Conservation (phyloP, 2,329 filamentous ascomycete species). For the Neocucurbitaria cava region DNA sequence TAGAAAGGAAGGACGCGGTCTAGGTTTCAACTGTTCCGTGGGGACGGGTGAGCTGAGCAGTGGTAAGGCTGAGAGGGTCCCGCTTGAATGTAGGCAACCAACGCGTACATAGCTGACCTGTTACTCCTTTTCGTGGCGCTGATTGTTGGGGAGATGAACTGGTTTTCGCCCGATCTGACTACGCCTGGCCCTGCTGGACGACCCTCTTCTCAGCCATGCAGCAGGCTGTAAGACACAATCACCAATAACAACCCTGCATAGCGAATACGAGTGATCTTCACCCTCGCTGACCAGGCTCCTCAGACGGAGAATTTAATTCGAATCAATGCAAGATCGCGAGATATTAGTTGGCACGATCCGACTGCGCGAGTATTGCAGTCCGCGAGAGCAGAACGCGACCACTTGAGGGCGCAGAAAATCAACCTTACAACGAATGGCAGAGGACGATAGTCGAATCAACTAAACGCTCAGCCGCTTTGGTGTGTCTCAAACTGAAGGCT, state of each 20-base stretch:
- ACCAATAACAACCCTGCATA: conserved; percentile 29
- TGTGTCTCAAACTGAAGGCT: conserved; percentile 9
- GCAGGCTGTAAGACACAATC: conserved; percentile 30
- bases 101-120: conserved; percentile 23
- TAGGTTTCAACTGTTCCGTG: conserved; percentile 15
- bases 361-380: conserved; percentile 13
- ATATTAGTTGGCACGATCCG: conserved; percentile 9
- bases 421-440: conserved; percentile 8
- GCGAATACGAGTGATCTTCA: conserved; percentile 23
- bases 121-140: conserved; percentile 29
- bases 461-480: conserved; percentile 24
- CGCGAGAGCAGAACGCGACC: conserved; percentile 7
- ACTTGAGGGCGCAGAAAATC: not conserved
- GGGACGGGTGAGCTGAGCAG: conserved; percentile 21
- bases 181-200: conserved; percentile 25
- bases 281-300: conserved; percentile 21
- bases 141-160: conserved; percentile 15
- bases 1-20: conserved; percentile 15
- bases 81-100: conserved; percentile 21
- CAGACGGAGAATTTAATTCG: conserved; percentile 4
- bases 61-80: conserved; percentile 37
- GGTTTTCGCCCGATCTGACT: conserved; percentile 34
- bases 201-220: conserved; percentile 33
- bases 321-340: conserved; percentile 7
- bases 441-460: conserved; percentile 6